phyloP scores from a whole-genome alignment of 1,139 yeast genomes.

The Casaregolazyma lundiana region DNA sequence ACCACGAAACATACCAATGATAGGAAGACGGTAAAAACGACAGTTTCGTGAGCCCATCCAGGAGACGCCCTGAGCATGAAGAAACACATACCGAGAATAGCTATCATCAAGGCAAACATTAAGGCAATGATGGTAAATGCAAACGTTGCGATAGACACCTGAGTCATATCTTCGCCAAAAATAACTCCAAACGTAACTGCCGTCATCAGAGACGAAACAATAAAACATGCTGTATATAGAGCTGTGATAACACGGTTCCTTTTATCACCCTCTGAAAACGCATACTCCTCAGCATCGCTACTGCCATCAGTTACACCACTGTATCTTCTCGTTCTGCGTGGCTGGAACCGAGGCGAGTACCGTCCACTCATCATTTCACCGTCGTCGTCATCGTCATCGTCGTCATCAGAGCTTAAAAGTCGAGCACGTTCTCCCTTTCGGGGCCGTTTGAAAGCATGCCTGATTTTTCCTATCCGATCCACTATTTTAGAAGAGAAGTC shows the following conservation, averaged over 20 bases:
- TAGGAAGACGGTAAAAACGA: constrained; percentile 37
- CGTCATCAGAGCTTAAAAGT: constrained; percentile 12
- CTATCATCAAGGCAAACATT: constrained; percentile 36
- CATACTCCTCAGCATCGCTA: constrained; percentile 6
- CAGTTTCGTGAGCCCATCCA: constrained; percentile 41
- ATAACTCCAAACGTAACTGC: constrained; percentile 47
- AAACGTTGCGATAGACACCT: constrained; percentile 24
- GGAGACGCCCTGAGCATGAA: constrained; percentile 37
- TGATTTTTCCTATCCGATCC: constrained; percentile 16
- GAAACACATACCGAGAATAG: constrained; percentile 38
- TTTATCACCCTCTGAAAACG: constrained; percentile 21
- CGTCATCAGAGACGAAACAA: constrained; percentile 43
- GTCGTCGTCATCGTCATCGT: constrained; percentile 22
- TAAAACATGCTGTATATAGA: constrained; percentile 41
- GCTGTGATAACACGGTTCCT: constrained; percentile 47
- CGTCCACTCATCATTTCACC: constrained; percentile 11
- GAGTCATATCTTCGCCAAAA: constrained; percentile 33
- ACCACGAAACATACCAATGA: constrained; percentile 42
- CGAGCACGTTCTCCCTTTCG: constrained; percentile 12
- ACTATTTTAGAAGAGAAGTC: constrained; percentile 24
- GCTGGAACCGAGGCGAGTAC: constrained; percentile 24
- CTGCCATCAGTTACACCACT: constrained; percentile 10
- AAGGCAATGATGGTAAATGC: constrained; percentile 31
- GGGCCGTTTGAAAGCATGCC: constrained; percentile 14
- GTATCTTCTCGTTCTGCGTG: constrained; percentile 14